These are phyloP conservation scores for Suillus placidus DNA, from an alignment of 768 basidiomycete species.

Conservation along the genomic window DNA sequence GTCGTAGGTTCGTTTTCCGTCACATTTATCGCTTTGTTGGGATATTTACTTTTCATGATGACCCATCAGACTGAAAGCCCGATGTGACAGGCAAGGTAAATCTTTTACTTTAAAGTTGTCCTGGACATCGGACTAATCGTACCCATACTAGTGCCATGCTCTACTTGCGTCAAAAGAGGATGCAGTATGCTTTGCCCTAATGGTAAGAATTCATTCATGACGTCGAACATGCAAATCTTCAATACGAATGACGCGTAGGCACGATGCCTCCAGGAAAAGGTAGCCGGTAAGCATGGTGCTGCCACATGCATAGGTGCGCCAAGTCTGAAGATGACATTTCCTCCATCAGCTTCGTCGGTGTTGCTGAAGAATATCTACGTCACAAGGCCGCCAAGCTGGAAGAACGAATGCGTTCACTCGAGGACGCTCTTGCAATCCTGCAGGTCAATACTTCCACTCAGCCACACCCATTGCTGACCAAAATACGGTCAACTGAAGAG, in stretches of 20 bases:
- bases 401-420: slow-evolving; percentile 53
- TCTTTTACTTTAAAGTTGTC: slow-evolving; percentile 7
- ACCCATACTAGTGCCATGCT: slow-evolving; percentile 26
- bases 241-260: slow-evolving; percentile 32
- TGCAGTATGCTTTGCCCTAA: slow-evolving; percentile 53
- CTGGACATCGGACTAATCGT: slow-evolving; percentile 22
- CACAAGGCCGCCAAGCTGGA: slow-evolving; percentile 48
- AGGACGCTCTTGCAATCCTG: slow-evolving; percentile 55
- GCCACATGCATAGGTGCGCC: not conserved
- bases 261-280: slow-evolving; percentile 59
- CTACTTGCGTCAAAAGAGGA: slow-evolving; percentile 55
- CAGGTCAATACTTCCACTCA: slow-evolving; percentile 42
- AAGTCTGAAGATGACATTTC: not conserved
- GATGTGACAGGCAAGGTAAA: slow-evolving; percentile 30
- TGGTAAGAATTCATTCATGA: slow-evolving; percentile 35
- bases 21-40: not conserved
- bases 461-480: slow-evolving; percentile 47
- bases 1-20: slow-evolving; percentile 26
- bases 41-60: slow-evolving; percentile 2
- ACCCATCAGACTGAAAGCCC: slow-evolving; percentile 27
- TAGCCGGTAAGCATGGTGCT: slow-evolving; percentile 42
- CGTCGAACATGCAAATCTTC: not conserved
- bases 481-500: slow-evolving; percentile 22
- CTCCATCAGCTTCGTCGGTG: slow-evolving; percentile 48
- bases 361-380: slow-evolving; percentile 56